Evolutionary conservation across 192 early-diverging fungal genomes (phyloP), one percentile per base, ranked within the genome.

Genomic region (Coemansia sp.): DNA sequence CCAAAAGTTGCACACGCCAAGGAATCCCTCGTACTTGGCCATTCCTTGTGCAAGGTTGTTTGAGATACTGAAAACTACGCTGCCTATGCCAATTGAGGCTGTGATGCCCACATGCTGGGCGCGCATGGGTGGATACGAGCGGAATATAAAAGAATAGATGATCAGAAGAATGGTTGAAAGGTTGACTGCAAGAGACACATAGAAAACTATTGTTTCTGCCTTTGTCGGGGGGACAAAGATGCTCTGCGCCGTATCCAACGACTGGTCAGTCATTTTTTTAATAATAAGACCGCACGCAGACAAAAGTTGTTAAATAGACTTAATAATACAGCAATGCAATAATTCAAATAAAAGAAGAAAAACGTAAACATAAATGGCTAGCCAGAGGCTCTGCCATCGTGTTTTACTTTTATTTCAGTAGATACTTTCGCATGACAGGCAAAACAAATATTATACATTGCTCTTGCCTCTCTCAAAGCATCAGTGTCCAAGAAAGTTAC

Each of bases 51-150:
- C 63, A 40, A 77, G 62, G 51, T 77, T 77, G 22, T 77, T 68
- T 13, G 75, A 71, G 9, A 77, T 68, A 22, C 68, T 77, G 49
- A 77, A 77, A 25, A 77, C 69, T n/a, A 77, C 68, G 5, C 75
- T 62, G 10, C 75, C 75, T 4, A 71, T 48, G 41, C 75, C 70
- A 25, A 72, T 68, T 7, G 43, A 49, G 16, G 67, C 70, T 16
- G 75, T 77, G 66, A 77, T 77, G 7, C 70, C 75, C 44, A 77
- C 75, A 69, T 77, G 75, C 66, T 77, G 75, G 20, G 75, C 75
- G 16, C 64, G 58, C 70, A 77, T 77, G 37, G 75, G 75, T 46
- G 75, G 75, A 44, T 68, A 77, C 25, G n/a, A 45, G 11, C 75
- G 65, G 66, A 65, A 77, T 42, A 51, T 46, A 32, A 71, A 60